Percentiles rank a stretch among this genome's conserved stretches.
These are phyloP conservation scores for Beta macrorhiza DNA, from an alignment of 179 eudicot species.

Conservation along the genomic window DNA sequence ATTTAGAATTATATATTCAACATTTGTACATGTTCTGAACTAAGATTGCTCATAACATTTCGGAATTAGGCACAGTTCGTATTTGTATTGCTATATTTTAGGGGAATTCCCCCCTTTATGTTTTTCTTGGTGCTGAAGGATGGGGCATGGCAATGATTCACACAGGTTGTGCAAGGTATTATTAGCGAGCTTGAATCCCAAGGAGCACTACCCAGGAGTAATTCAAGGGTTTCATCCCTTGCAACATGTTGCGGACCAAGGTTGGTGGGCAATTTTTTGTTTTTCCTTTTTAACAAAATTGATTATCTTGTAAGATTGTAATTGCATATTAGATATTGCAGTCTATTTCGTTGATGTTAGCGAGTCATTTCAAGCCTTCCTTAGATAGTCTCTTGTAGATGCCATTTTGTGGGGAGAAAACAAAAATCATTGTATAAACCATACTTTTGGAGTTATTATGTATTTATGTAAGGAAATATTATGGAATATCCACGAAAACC, in stretches of 20 bases:
- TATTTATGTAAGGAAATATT: too few species aligned
- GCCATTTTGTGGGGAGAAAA: background rate
- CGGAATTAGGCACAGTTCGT: too few species aligned
- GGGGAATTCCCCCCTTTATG: background rate
- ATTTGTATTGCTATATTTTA: too few species aligned
- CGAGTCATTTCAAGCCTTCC: background rate
- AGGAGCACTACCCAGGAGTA: slow-evolving; percentile 95
- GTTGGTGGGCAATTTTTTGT: slow-evolving; percentile 33
- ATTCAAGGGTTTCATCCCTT: slow-evolving; percentile 97
- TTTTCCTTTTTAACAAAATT: background rate
- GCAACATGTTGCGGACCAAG: slow-evolving; percentile 99
- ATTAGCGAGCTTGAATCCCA: slow-evolving; percentile 96
- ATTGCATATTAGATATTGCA: background rate
- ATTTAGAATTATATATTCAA: background rate
- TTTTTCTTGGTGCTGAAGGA: background rate
- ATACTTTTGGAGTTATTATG: too few species aligned
- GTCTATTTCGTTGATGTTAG: background rate
- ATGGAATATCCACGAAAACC: too few species aligned
- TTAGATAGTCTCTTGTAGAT: background rate
- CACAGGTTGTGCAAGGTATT: slow-evolving; percentile 91
- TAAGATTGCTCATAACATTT: too few species aligned
- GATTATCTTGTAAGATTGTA: background rate
- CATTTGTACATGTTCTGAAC: too few species aligned
- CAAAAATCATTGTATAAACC: too few species aligned
- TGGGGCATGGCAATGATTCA: background rate